These are phyloP conservation scores for Echinosophora koreensis DNA, from an alignment of 306 rosid species.

Conservation along the genomic window DNA sequence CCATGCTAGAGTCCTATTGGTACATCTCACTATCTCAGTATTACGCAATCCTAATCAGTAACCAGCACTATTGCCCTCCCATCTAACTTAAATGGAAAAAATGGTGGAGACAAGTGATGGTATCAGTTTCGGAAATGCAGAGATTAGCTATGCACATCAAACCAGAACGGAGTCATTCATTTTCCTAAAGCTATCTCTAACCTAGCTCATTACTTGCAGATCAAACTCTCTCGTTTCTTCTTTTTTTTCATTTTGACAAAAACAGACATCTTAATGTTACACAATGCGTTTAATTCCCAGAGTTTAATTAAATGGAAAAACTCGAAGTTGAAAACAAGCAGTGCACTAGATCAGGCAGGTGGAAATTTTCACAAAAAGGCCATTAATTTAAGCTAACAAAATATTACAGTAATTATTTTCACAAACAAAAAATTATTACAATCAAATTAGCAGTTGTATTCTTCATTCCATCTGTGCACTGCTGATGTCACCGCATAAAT, in stretches of 20 bases:
- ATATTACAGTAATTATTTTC: conserved; percentile 73
- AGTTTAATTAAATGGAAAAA: conserved; percentile 25
- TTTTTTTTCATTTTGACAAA: background rate
- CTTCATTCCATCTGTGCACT: conserved; percentile 65
- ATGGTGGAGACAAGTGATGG: no score
- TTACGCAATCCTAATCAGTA: no score
- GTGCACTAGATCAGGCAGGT: conserved; percentile 44
- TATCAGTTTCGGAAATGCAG: background rate
- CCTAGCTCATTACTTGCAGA: background rate
- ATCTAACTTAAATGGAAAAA: no score
- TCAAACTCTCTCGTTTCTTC: no score
- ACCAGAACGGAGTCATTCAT: background rate
- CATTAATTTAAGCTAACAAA: conserved; percentile 66
- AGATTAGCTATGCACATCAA: background rate
- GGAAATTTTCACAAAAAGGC: conserved; percentile 59
- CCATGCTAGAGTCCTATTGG: no score
- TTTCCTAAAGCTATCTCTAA: background rate
- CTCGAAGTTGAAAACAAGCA: conserved; percentile 46
- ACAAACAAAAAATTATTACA: conserved; percentile 66
- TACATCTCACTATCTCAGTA: no score
- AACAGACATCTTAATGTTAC: background rate
- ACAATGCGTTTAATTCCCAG: background rate
- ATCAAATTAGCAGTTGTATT: conserved; percentile 72
- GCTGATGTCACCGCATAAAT: conserved; percentile 55
- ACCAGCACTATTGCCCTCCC: no score